phyloP scores from a whole-genome alignment of 164 flowering plant genomes.

The Protea cynaroides region DNA sequence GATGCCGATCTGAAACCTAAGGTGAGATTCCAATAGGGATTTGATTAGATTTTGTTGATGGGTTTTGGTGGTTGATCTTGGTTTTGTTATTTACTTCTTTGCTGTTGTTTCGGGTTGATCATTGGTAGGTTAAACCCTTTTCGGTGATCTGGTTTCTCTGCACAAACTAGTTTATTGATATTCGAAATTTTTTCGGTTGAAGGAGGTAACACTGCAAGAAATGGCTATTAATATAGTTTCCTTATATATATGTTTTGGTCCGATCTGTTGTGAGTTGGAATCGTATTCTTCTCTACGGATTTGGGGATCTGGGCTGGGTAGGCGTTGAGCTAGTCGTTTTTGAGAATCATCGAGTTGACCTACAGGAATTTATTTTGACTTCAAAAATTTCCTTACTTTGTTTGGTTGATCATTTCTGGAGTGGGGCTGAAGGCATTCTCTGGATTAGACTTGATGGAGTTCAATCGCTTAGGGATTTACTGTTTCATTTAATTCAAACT shows the following conservation, averaged over 20 bases:
- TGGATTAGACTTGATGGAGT: not conserved
- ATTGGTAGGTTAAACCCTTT: not conserved
- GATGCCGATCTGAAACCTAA: conserved; percentile 61
- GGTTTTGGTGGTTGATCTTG: not conserved
- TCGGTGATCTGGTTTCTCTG: conserved; percentile 11
- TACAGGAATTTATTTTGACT: not conserved
- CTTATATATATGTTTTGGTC: not conserved
- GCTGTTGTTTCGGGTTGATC: not conserved
- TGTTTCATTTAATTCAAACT: not conserved
- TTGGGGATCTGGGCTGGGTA: not conserved
- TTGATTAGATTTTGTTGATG: not conserved
- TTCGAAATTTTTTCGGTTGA: not conserved
- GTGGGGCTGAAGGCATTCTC: not conserved
- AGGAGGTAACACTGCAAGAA: not conserved
- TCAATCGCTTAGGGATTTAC: not conserved
- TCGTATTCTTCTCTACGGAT: not conserved
- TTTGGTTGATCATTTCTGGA: not conserved
- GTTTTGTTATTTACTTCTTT: not conserved
- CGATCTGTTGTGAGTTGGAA: not conserved
- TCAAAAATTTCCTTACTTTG: not conserved
- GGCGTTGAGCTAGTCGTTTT: not conserved
- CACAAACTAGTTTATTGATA: not conserved
- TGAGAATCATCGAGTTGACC: not conserved
- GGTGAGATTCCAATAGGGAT: conserved; percentile 26
- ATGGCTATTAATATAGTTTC: not conserved